Evolutionary conservation across 2,329 filamentous ascomycete species (phyloP).

Genomic region (Tolypocladium paradoxum): DNA sequence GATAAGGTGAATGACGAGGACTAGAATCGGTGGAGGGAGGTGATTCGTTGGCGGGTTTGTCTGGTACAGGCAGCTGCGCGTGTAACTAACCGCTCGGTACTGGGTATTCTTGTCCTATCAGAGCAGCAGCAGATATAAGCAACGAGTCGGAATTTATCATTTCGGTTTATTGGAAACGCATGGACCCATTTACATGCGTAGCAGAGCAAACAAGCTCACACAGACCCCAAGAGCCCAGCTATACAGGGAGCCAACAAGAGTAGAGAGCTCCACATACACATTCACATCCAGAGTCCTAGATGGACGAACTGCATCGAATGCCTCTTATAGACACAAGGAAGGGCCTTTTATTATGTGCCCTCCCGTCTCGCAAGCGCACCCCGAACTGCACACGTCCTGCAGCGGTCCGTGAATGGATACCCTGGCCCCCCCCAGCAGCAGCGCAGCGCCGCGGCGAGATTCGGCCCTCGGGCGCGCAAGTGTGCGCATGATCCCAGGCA

Average conservation of each 20-base stretch:
- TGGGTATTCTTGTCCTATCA: not conserved
- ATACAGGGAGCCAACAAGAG: not conserved
- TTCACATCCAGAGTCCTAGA: not conserved
- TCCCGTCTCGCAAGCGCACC: not conserved
- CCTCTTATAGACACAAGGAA: not conserved
- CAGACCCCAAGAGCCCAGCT: not conserved
- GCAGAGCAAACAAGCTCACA: not conserved
- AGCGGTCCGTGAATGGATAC: not conserved
- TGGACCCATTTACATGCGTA: not conserved
- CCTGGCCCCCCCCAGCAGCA: too few relatives aligned
- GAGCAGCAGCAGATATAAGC: not conserved
- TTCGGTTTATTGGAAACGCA: not conserved
- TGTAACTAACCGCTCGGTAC: not conserved
- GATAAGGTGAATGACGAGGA: constrained; percentile 44
- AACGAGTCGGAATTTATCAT: not conserved
- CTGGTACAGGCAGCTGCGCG: not conserved
- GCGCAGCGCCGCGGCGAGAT: not conserved
- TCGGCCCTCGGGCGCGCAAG: not conserved
- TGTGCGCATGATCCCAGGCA: constrained; percentile 1
- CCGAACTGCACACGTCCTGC: not conserved
- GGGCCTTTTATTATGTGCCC: not conserved
- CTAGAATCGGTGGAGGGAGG: constrained; percentile 12
- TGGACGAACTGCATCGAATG: not conserved
- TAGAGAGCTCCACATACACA: not conserved
- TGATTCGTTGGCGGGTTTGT: not conserved